phyloP scores from a whole-genome alignment of 495 filamentous ascomycete species.

The Penicillium paradoxum region DNA sequence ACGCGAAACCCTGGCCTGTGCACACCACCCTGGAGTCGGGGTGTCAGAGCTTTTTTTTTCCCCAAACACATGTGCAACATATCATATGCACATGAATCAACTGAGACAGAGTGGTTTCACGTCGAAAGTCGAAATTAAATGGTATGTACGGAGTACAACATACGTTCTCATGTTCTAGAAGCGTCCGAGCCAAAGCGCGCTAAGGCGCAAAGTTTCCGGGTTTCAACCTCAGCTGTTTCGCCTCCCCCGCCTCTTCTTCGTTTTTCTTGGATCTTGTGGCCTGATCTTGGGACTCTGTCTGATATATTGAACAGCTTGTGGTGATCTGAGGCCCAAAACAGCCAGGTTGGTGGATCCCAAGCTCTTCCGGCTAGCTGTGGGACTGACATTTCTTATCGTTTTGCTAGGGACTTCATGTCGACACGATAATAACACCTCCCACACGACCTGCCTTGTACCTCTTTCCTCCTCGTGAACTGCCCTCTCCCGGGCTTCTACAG shows the following conservation, averaged over 20 bases:
- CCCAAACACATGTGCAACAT: no score
- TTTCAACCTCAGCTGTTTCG: conserved; percentile 1
- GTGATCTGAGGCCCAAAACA: background rate
- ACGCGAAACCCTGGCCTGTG: background rate
- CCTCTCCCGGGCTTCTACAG: background rate
- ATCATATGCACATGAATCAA: no score
- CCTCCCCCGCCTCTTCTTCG: background rate
- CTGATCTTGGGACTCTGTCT: background rate
- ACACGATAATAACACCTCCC: conserved; percentile 4
- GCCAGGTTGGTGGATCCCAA: background rate
- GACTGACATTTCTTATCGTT: background rate
- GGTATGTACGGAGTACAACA: no score
- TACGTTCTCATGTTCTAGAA: conserved; percentile 17
- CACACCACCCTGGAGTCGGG: no score
- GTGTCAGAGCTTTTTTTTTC: no score
- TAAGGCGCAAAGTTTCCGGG: conserved; percentile 15
- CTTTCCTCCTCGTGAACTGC: background rate
- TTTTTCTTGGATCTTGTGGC: background rate
- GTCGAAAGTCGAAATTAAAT: no score
- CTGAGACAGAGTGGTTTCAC: no score
- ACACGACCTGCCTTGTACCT: background rate
- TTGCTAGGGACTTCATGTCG: conserved; percentile 17
- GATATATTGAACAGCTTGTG: background rate
- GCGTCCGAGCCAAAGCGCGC: conserved; percentile 21
- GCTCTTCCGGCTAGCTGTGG: background rate